Evolutionary conservation across 2,329 filamentous ascomycete genomes (phyloP).

Genomic region (Fusarium begoniae): DNA sequence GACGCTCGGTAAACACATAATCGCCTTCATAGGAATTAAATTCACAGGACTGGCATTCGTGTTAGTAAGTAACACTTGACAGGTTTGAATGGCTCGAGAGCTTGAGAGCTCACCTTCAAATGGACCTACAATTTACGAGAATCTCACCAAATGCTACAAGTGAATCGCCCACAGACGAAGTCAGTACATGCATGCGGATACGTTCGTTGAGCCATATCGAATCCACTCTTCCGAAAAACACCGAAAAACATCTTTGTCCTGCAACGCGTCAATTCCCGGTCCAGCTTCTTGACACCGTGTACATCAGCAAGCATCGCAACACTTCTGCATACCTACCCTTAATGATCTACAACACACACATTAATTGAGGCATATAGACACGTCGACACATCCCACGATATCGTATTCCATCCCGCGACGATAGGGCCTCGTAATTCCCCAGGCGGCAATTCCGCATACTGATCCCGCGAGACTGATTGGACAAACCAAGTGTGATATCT

Average conservation of each 20-base stretch:
- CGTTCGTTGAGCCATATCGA: not conserved
- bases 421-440: slow-evolving; percentile 1
- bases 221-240: not conserved
- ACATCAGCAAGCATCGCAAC: not conserved
- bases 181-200: not conserved
- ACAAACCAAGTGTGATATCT: slow-evolving; percentile 25
- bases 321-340: not conserved
- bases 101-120: too few species aligned
- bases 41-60: accelerated
- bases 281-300: not conserved
- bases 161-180: not conserved
- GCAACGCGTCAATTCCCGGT: not conserved
- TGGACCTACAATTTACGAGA: not conserved
- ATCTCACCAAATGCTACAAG: not conserved
- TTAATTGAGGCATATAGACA: slow-evolving; percentile 14
- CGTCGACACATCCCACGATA: not conserved
- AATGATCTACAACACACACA: slow-evolving; percentile 3
- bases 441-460: slow-evolving; percentile 5
- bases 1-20: accelerated
- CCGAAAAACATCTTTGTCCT: not conserved
- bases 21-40: not conserved
- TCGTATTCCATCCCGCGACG: slow-evolving; percentile 8
- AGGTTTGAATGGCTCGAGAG: not conserved
- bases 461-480: slow-evolving; percentile 7
- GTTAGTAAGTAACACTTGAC: not conserved